Conservation (phyloP, 148 eudicot genomes). For the Chenopodium album region DNA sequence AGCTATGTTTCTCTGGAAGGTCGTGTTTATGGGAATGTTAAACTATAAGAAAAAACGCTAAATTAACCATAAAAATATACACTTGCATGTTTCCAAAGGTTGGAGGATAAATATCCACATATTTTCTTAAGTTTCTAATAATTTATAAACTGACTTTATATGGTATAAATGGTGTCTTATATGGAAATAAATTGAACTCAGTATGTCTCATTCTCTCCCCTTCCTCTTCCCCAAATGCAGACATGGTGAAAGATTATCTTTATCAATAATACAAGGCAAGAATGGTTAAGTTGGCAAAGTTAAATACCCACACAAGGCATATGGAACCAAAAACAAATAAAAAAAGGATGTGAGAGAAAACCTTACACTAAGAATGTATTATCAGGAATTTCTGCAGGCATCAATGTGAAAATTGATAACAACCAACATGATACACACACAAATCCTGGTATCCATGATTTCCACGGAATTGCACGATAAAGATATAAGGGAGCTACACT, state of each 20-base stretch:
- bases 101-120: neutral
- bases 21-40: neutral
- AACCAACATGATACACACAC: constrained; percentile 76
- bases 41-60: neutral
- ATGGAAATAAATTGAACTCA: neutral
- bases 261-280: neutral
- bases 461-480: constrained; percentile 46
- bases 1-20: neutral
- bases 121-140: neutral
- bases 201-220: neutral
- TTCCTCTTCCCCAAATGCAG: neutral
- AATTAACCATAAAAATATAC: neutral
- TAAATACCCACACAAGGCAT: neutral
- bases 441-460: constrained; percentile 57
- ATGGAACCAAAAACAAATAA: neutral
- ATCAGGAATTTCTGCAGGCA: constrained; percentile 99
- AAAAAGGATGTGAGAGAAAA: constrained; percentile 8
- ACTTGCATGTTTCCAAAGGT: neutral
- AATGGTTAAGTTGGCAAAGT: neutral
- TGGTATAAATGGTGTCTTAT: neutral
- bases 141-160: neutral
- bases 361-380: constrained; percentile 90
- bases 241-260: neutral
- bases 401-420: constrained; percentile 81
- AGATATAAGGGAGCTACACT: constrained; percentile 59